Evolutionary conservation across 495 filamentous ascomycete species (phyloP).

Genomic region (Penicillium canariense): DNA sequence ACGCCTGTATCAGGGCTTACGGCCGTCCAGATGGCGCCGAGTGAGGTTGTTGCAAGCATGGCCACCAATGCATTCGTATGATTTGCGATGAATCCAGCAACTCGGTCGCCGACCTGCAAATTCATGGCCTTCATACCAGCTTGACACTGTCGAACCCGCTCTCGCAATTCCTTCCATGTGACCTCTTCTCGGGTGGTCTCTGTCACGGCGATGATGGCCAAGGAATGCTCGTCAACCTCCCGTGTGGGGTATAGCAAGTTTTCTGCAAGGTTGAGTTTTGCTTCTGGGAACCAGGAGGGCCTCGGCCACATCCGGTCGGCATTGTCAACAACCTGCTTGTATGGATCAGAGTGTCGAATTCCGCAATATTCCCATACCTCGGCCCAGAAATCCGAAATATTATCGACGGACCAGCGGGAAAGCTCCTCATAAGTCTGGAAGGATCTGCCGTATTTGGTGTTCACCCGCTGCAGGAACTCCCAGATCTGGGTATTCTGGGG

Average conservation of each 20-base stretch:
- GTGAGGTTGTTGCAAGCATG: conserved; percentile 58
- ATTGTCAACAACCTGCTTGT: conserved; percentile 11
- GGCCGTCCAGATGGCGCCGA: conserved; percentile 69
- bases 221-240: background rate
- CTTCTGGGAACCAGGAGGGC: conserved; percentile 44
- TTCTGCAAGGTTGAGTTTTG: conserved; percentile 75
- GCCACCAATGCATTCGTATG: conserved; percentile 66
- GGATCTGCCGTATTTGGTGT: background rate
- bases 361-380: conserved; percentile 21
- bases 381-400: conserved; percentile 14
- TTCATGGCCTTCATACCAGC: conserved; percentile 62
- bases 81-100: conserved; percentile 69
- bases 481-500: conserved; percentile 5
- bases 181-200: conserved; percentile 71
- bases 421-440: conserved; percentile 7
- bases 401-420: conserved; percentile 12
- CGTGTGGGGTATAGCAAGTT: conserved; percentile 58
- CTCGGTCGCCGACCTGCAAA: conserved; percentile 66
- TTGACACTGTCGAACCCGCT: conserved; percentile 50
- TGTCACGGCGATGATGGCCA: conserved; percentile 52
- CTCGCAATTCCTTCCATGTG: conserved; percentile 62
- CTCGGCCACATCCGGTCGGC: conserved; percentile 16
- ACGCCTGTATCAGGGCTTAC: conserved; percentile 76
- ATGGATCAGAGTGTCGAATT: conserved; percentile 15
- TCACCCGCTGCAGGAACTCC: conserved; percentile 1